Conservation (phyloP, 2,329 filamentous ascomycete species). For the Cladosporium sp. region DNA sequence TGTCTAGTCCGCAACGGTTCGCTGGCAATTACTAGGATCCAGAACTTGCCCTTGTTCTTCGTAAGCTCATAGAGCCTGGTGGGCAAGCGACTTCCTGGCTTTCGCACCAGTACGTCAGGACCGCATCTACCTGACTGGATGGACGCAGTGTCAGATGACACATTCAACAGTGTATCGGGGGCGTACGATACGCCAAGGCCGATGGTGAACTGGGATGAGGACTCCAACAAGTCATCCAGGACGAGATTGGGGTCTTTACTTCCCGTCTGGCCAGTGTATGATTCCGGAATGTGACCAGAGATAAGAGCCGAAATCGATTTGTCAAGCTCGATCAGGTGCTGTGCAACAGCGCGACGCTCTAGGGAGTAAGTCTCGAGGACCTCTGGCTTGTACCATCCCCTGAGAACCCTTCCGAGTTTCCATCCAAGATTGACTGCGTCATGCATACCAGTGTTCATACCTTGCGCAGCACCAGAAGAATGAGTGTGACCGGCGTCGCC, state of each 20-base stretch:
- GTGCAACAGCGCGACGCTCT: constrained; percentile 14
- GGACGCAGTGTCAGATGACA: too few relatives aligned
- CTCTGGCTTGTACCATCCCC: constrained; percentile 1
- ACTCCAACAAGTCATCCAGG: constrained; percentile 25
- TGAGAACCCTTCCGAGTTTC: constrained; percentile 16
- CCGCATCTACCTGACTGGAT: too few relatives aligned
- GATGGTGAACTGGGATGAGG: constrained; percentile 29
- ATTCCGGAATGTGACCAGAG: constrained; percentile 30
- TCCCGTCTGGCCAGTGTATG: background rate
- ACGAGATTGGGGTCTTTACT: constrained; percentile 14
- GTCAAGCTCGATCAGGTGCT: constrained; percentile 36
- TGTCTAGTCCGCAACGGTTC: too few relatives aligned
- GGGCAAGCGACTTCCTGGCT: too few relatives aligned
- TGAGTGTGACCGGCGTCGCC: constrained; percentile 54
- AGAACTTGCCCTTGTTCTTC: too few relatives aligned
- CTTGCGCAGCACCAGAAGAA: constrained; percentile 42
- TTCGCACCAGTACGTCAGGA: too few relatives aligned
- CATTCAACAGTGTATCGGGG: too few relatives aligned
- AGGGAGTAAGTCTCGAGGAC: constrained; percentile 14
- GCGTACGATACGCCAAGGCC: constrained; percentile 26
- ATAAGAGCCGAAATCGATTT: constrained; percentile 33
- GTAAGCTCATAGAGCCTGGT: too few relatives aligned
- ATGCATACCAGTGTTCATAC: constrained; percentile 36
- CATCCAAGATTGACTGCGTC: constrained; percentile 16
- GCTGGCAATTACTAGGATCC: too few relatives aligned